Evolutionary conservation across 371 early-diverging fungal species (phyloP).

Genomic region (Phascolomyces articulosus): DNA sequence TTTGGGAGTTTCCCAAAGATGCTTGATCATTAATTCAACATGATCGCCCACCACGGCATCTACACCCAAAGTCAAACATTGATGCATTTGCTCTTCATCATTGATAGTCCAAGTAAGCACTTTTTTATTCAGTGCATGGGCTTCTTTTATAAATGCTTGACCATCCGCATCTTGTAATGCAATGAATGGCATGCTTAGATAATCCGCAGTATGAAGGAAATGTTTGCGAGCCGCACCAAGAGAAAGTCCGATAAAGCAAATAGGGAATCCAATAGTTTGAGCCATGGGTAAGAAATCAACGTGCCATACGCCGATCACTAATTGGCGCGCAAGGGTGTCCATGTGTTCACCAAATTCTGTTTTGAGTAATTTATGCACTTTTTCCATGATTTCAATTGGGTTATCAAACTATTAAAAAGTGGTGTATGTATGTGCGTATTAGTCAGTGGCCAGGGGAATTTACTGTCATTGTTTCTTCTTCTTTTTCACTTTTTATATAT

Average conservation of each 20-base stretch:
- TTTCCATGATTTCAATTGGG: constrained; percentile 47
- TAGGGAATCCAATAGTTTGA: constrained; percentile 42
- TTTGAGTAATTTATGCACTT: constrained; percentile 32
- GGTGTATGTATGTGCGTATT: no score
- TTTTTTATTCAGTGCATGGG: constrained; percentile 48
- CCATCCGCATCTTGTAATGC: constrained; percentile 50
- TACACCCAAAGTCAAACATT: constrained; percentile 49
- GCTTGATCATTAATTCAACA: constrained; percentile 37
- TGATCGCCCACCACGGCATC: constrained; percentile 63
- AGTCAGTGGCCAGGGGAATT: no score
- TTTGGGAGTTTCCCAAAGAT: constrained; percentile 27
- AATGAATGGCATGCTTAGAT: constrained; percentile 56
- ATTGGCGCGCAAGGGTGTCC: constrained; percentile 34
- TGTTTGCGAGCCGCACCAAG: constrained; percentile 50
- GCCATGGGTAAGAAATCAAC: constrained; percentile 55
- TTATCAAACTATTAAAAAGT: constrained; percentile 53
- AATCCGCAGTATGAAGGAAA: constrained; percentile 55
- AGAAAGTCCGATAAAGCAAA: constrained; percentile 62
- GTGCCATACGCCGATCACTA: constrained; percentile 71
- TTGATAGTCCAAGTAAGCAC: constrained; percentile 69
- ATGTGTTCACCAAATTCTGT: constrained; percentile 23
- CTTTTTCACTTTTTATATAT: background rate
- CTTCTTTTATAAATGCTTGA: constrained; percentile 53
- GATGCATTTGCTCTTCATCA: constrained; percentile 48
- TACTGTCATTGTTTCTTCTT: background rate